phyloP scores from a whole-genome alignment of 2,329 filamentous ascomycete genomes.

The Talaromyces funiculosus region DNA sequence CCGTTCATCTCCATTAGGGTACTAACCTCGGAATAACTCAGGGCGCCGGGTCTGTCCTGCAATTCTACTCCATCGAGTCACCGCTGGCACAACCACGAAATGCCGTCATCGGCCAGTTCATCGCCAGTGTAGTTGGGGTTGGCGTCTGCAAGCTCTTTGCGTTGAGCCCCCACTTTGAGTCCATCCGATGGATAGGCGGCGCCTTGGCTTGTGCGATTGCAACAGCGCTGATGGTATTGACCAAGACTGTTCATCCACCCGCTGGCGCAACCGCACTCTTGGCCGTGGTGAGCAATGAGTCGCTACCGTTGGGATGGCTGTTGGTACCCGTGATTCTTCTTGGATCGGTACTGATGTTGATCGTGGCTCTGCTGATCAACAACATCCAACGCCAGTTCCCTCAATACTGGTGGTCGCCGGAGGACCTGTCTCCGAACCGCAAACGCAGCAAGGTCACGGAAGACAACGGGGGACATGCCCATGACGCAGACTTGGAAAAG shows the following conservation, averaged over 20 bases:
- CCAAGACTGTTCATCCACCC: slow-evolving; percentile 67
- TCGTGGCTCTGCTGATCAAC: slow-evolving; percentile 59
- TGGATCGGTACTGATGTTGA: slow-evolving; percentile 56
- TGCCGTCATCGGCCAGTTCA: slow-evolving; percentile 60
- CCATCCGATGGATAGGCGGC: slow-evolving; percentile 59
- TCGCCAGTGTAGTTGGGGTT: slow-evolving; percentile 58
- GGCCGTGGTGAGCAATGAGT: slow-evolving; percentile 54
- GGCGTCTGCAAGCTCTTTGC: slow-evolving; percentile 61
- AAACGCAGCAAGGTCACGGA: background rate
- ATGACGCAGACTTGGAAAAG: background rate
- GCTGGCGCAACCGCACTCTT: slow-evolving; percentile 69
- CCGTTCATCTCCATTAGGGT: background rate
- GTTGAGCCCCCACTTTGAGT: slow-evolving; percentile 42
- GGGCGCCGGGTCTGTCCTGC: slow-evolving; percentile 70
- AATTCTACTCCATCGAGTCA: slow-evolving; percentile 66
- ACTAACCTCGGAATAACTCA: slow-evolving; percentile 26
- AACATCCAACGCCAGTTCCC: slow-evolving; percentile 65
- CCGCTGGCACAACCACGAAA: slow-evolving; percentile 70
- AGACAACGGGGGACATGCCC: background rate
- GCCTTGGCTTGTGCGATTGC: slow-evolving; percentile 60
- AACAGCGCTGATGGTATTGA: slow-evolving; percentile 61
- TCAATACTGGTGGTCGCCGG: slow-evolving; percentile 58
- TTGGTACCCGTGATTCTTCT: slow-evolving; percentile 59
- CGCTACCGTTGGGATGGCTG: slow-evolving; percentile 61
- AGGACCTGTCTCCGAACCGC: slow-evolving; percentile 19